These are phyloP conservation scores for Stagonosporopsis rhizophila DNA, from an alignment of 2,329 filamentous ascomycete genomes.

Conservation along the genomic window DNA sequence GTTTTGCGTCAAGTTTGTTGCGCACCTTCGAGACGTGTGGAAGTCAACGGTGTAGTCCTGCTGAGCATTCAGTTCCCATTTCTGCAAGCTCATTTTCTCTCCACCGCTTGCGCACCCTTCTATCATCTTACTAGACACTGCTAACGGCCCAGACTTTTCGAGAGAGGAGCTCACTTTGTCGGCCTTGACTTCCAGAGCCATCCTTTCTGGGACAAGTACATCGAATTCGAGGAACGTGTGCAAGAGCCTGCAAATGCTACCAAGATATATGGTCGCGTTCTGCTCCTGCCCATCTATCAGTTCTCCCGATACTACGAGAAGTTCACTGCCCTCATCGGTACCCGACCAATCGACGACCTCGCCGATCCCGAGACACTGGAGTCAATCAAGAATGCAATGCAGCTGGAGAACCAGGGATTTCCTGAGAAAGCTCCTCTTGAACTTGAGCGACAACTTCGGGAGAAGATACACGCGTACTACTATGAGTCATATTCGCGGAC, in stretches of 20 bases:
- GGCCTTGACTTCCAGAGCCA: conserved; percentile 94
- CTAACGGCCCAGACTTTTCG: conserved; percentile 74
- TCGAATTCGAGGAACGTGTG: conserved; percentile 93
- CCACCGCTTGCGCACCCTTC: conserved; percentile 11
- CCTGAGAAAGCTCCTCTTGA: conserved; percentile 75
- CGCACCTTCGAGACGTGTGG: conserved; percentile 17
- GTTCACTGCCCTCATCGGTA: conserved; percentile 75
- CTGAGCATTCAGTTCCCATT: conserved; percentile 18
- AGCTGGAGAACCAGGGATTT: conserved; percentile 63
- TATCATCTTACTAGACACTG: conserved; percentile 5
- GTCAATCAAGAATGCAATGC: conserved; percentile 74
- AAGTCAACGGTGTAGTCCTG: conserved; percentile 23
- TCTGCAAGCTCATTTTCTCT: conserved; percentile 28
- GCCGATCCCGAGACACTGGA: conserved; percentile 71
- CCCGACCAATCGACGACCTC: conserved; percentile 76
- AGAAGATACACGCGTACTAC: conserved; percentile 80
- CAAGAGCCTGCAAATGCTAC: conserved; percentile 69
- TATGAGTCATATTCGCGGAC: conserved; percentile 81
- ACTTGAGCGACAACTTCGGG: conserved; percentile 80
- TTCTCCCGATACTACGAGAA: conserved; percentile 95
- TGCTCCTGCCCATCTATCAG: conserved; percentile 92
- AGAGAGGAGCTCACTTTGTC: conserved; percentile 82
- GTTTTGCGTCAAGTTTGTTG: conserved; percentile 23
- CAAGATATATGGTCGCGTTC: conserved; percentile 79
- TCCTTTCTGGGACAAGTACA: conserved; percentile 98